Evolutionary conservation across 495 filamentous ascomycete species (phyloP).

Genomic region (Xylaria longipes): DNA sequence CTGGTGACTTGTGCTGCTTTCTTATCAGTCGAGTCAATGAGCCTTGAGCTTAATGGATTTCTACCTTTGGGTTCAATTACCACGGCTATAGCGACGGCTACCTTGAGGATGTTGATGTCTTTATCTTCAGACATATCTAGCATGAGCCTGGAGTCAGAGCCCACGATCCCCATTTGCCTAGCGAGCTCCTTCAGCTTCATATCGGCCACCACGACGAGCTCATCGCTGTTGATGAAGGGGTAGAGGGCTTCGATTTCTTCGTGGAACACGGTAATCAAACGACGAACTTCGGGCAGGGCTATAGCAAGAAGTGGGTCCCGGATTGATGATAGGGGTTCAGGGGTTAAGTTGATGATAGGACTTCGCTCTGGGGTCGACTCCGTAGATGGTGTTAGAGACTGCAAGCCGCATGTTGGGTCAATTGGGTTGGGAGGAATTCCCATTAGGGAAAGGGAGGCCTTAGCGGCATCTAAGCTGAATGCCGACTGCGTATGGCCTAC

Average conservation of each 20-base stretch:
- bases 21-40: slow-evolving; percentile 37
- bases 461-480: slow-evolving; percentile 29
- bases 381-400: slow-evolving; percentile 7
- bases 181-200: slow-evolving; percentile 5
- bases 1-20: slow-evolving; percentile 31
- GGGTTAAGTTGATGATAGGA: not conserved
- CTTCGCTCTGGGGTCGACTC: not conserved
- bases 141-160: not conserved
- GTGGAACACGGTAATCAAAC: slow-evolving; percentile 18
- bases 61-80: slow-evolving; percentile 14
- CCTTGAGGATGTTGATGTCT: slow-evolving; percentile 12
- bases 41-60: slow-evolving; percentile 28
- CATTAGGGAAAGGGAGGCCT: slow-evolving; percentile 27
- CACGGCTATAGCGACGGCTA: slow-evolving; percentile 21
- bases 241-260: slow-evolving; percentile 25
- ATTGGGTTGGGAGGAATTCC: slow-evolving; percentile 8
- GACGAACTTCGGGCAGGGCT: slow-evolving; percentile 4
- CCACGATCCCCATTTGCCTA: not conserved
- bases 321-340: not conserved
- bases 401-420: slow-evolving; percentile 13
- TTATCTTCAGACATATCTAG: slow-evolving; percentile 5
- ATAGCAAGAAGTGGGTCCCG: slow-evolving; percentile 14
- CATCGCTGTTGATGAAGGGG: slow-evolving; percentile 17
- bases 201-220: slow-evolving; percentile 2
- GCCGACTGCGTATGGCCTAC: slow-evolving; percentile 29